phyloP scores from a whole-genome alignment of 768 basidiomycete species.

The Podaxis sp. region DNA sequence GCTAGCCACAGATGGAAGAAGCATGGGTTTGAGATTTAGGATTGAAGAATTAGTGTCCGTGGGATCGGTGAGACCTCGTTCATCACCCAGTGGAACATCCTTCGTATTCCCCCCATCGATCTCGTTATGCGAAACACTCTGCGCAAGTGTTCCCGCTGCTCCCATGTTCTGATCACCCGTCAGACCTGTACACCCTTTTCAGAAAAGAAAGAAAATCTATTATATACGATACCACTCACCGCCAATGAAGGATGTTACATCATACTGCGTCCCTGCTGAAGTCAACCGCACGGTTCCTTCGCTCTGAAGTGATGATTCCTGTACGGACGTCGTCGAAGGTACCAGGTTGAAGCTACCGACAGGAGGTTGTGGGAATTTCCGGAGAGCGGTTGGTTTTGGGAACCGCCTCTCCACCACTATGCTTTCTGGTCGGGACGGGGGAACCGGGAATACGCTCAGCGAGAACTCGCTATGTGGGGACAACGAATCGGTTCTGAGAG shows the following conservation, averaged over 20 bases:
- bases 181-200: constrained; percentile 2
- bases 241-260: constrained; percentile 75
- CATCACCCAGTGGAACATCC: background rate
- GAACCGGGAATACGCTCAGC: constrained; percentile 67
- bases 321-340: constrained; percentile 6
- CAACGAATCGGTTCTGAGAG: constrained; percentile 8
- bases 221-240: constrained; percentile 28
- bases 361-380: background rate
- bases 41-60: background rate
- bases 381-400: constrained; percentile 14
- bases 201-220: constrained; percentile 10
- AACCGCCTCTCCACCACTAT: constrained; percentile 1
- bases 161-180: constrained; percentile 8
- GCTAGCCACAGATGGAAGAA: constrained; percentile 21
- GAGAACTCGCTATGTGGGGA: constrained; percentile 54
- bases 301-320: constrained; percentile 19
- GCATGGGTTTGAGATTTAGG: constrained; percentile 25
- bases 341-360: background rate
- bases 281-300: constrained; percentile 26
- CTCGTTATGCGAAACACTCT: background rate
- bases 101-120: background rate
- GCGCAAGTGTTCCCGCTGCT: background rate
- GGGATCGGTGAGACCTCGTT: background rate
- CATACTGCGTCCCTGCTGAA: constrained; percentile 58
- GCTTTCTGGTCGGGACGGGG: constrained; percentile 35